A percentile compares a stretch with the other conserved stretches of the same genome.
phyloP scores from a whole-genome alignment of 2,329 filamentous ascomycete species.

The Penicillium sp. region DNA sequence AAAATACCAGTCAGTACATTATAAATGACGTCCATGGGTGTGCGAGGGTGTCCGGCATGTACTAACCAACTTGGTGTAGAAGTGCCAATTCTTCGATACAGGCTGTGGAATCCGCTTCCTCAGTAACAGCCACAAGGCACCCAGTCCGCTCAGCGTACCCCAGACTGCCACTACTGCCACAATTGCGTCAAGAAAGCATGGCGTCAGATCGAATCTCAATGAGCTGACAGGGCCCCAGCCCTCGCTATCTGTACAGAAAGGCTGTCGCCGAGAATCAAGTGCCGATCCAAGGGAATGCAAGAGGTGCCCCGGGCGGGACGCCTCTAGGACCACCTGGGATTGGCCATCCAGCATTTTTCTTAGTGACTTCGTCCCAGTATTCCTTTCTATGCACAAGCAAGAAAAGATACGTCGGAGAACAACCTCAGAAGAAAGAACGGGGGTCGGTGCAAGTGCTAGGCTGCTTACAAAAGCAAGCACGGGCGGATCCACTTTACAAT shows the following conservation, averaged over 20 bases:
- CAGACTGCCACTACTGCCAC: conserved; percentile 74
- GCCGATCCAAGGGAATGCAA: conserved; percentile 28
- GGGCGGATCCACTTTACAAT: conserved; percentile 8
- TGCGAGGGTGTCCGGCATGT: conserved; percentile 1
- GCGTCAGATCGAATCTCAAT: conserved; percentile 88
- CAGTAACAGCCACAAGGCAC: conserved; percentile 77
- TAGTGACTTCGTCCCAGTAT: conserved; percentile 26
- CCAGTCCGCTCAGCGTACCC: conserved; percentile 73
- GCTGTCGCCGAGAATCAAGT: conserved; percentile 51
- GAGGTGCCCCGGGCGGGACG: conserved; percentile 29
- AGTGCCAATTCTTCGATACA: conserved; percentile 83
- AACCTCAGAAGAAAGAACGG: conserved; percentile 11
- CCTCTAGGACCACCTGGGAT: conserved; percentile 37
- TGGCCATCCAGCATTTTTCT: conserved; percentile 37
- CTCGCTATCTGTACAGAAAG: conserved; percentile 83
- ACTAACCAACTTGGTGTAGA: conserved; percentile 84
- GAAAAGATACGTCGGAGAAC: conserved; percentile 12
- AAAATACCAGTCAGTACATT: not conserved
- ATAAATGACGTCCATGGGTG: not conserved
- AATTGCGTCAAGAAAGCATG: conserved; percentile 94
- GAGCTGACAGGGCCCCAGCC: conserved; percentile 94
- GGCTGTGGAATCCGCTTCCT: conserved; percentile 65
- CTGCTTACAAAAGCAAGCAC: conserved; percentile 24
- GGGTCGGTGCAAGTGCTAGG: conserved; percentile 12
- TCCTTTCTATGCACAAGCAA: conserved; percentile 22